These are phyloP conservation scores for Dictyophora rubrovolvata DNA, from an alignment of 768 basidiomycete species.

Conservation along the genomic window DNA sequence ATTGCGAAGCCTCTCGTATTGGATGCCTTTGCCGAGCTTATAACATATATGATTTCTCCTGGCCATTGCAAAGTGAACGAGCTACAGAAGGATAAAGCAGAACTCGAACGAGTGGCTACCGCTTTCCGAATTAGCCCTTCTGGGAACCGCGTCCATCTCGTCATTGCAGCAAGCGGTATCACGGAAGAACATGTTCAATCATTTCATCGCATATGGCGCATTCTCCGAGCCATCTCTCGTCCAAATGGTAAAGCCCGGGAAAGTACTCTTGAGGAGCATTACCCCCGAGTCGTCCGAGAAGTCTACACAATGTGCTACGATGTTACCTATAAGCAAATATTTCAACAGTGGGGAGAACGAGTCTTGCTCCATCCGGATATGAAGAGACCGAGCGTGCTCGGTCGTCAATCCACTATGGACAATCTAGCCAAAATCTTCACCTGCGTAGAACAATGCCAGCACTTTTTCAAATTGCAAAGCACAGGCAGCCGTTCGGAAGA, in stretches of 20 bases:
- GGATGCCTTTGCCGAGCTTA: not conserved
- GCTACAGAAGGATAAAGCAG: not conserved
- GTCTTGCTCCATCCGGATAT: not conserved
- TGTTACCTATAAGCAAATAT: not conserved
- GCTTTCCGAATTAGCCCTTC: not conserved
- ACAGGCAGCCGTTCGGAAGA: not conserved
- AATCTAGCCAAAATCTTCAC: not conserved
- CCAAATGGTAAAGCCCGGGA: not conserved
- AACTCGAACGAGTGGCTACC: not conserved
- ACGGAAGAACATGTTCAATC: not conserved
- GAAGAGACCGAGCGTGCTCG: not conserved
- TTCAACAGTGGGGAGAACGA: not conserved
- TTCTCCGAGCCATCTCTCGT: not conserved
- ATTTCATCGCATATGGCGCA: not conserved
- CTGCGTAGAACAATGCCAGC: not conserved
- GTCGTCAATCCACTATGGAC: not conserved
- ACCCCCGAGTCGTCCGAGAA: not conserved
- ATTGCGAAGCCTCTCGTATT: not conserved
- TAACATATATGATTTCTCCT: not conserved
- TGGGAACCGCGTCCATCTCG: not conserved
- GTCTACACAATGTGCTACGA: not conserved
- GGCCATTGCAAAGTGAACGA: not conserved
- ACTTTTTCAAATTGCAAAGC: not conserved
- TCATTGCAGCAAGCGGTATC: not conserved
- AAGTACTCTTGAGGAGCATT: not conserved